A percentile compares a stretch with the other conserved stretches of the same genome.
Evolutionary conservation across 306 rosid species (phyloP).

Genomic region (Rosa rugosa): DNA sequence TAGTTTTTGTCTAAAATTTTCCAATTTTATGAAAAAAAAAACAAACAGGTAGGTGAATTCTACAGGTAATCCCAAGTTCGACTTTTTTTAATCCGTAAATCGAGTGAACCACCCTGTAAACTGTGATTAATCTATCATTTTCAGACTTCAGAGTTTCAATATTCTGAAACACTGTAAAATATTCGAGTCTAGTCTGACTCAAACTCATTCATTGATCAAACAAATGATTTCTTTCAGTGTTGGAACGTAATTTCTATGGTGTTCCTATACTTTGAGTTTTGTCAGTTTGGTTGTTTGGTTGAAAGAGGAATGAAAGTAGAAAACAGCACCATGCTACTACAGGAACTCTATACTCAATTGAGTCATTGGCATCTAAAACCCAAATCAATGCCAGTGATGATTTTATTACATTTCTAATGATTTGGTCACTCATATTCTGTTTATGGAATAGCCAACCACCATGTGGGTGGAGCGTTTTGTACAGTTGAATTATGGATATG

Average conservation of each 20-base stretch:
- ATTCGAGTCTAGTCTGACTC: too few relatives aligned
- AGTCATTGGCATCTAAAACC: not conserved
- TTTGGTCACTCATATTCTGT: not conserved
- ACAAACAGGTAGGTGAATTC: not conserved
- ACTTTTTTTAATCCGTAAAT: not conserved
- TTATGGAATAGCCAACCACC: conserved; percentile 4
- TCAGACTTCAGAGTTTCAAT: too few relatives aligned
- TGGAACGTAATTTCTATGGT: too few relatives aligned
- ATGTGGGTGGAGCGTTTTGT: conserved; percentile 13
- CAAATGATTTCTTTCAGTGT: too few relatives aligned
- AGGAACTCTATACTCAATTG: not conserved
- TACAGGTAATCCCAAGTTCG: not conserved
- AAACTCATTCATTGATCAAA: too few relatives aligned
- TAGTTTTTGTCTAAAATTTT: not conserved
- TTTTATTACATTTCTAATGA: conserved; percentile 4
- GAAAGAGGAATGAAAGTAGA: not conserved
- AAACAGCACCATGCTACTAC: not conserved
- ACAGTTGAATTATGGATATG: conserved; percentile 10
- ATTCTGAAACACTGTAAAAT: not conserved
- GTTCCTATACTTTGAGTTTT: not conserved
- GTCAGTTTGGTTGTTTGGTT: not conserved
- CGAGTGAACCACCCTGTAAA: not conserved
- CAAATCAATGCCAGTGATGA: not conserved
- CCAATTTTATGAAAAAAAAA: not conserved
- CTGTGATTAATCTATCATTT: too few relatives aligned